These are phyloP conservation scores for Phytophthora brassicae DNA, from an alignment of 352 stramenopile genomes.

Conservation along the genomic window DNA sequence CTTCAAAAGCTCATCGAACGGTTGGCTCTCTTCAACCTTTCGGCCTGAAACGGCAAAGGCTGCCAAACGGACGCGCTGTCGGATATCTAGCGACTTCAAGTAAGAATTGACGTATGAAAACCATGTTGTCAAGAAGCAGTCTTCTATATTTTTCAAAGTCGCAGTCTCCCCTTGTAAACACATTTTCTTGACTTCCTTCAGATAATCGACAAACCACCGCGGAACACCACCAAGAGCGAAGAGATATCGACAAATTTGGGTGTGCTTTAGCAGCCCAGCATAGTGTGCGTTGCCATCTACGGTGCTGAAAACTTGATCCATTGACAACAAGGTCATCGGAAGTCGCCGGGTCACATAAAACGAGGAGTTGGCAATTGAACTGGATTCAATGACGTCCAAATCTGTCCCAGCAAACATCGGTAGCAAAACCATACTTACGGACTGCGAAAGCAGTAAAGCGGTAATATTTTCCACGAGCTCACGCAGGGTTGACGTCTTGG, in stretches of 20 bases:
- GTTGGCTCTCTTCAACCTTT: neutral
- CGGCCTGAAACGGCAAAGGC: constrained; percentile 4
- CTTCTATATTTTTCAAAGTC: neutral
- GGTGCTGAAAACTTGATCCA: constrained; percentile 32
- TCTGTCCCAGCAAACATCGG: constrained; percentile 20
- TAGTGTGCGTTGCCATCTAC: constrained; percentile 14
- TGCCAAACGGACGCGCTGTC: constrained; percentile 6
- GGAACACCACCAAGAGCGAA: constrained; percentile 17
- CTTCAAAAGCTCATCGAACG: constrained; percentile 19
- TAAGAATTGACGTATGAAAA: neutral
- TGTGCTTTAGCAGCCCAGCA: neutral
- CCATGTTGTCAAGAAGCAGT: constrained; percentile 9
- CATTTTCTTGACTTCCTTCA: neutral
- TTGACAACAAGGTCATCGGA: constrained; percentile 29
- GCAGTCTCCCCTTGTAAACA: neutral
- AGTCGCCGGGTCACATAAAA: constrained; percentile 21
- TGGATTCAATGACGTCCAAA: constrained; percentile 10
- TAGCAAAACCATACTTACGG: constrained; percentile 8
- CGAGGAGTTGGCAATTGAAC: constrained; percentile 24
- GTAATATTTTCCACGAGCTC: constrained; percentile 2
- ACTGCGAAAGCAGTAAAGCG: neutral
- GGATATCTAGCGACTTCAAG: neutral
- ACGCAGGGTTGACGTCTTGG: constrained; percentile 1
- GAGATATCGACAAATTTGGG: constrained; percentile 7
- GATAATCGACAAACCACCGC: constrained; percentile 14